phyloP scores from a whole-genome alignment of 352 stramenopile genomes.

The Phytopythium mirpurense region DNA sequence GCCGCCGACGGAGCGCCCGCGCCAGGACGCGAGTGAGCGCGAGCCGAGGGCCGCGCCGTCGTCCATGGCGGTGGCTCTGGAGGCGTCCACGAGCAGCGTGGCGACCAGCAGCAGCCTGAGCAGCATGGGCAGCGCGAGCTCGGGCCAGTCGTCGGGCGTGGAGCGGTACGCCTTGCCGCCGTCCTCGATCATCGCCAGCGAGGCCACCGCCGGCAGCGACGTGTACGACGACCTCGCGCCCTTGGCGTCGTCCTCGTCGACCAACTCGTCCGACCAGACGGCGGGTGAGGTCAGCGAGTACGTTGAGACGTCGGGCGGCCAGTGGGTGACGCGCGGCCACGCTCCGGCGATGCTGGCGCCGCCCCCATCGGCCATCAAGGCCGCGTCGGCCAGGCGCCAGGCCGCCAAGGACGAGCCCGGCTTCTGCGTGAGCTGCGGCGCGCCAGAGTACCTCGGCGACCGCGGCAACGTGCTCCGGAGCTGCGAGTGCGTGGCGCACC shows the following conservation, averaged over 20 bases:
- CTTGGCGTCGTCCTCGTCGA: slow-evolving; percentile 13
- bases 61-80: slow-evolving; percentile 13
- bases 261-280: slow-evolving; percentile 25
- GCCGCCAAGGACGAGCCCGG: slow-evolving; percentile 16
- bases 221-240: slow-evolving; percentile 12
- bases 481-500: slow-evolving; percentile 40
- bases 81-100: slow-evolving; percentile 1
- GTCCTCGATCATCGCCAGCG: slow-evolving; percentile 2
- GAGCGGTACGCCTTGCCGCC: slow-evolving; percentile 4
- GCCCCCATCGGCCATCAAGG: slow-evolving; percentile 17
- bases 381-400: slow-evolving; percentile 4
- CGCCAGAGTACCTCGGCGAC: slow-evolving; percentile 34
- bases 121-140: slow-evolving; percentile 33
- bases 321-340: slow-evolving; percentile 51
- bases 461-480: slow-evolving; percentile 34
- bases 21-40: slow-evolving; percentile 11
- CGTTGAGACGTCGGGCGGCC: slow-evolving; percentile 48
- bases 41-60: slow-evolving; percentile 10
- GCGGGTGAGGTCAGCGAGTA: slow-evolving; percentile 44
- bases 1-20: slow-evolving; percentile 20
- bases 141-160: slow-evolving; percentile 12
- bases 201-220: background rate
- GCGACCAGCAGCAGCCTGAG: slow-evolving; percentile 30
- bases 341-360: background rate
- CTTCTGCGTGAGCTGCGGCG: slow-evolving; percentile 36